These are phyloP conservation scores for Cubamyces sp. DNA, from an alignment of 768 basidiomycete genomes.

Conservation along the genomic window DNA sequence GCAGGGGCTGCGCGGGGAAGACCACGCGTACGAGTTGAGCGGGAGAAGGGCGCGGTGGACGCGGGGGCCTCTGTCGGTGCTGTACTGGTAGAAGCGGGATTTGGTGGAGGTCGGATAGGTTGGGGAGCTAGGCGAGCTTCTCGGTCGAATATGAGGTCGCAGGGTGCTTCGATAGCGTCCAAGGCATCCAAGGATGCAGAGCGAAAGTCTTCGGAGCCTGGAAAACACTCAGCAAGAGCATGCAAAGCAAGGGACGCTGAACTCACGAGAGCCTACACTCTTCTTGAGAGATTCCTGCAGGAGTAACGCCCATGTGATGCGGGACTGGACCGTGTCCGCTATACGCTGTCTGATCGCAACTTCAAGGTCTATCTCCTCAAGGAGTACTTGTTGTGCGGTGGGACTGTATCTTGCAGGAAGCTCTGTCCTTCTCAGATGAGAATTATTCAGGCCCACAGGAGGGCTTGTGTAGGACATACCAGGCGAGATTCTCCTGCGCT, in stretches of 20 bases:
- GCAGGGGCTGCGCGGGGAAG: constrained; percentile 19
- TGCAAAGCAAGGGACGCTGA: background rate
- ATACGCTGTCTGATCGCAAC: constrained; percentile 47
- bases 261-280: constrained; percentile 7
- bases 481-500: constrained; percentile 9
- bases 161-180: constrained; percentile 44
- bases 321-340: constrained; percentile 45
- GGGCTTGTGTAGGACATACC: background rate
- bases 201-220: constrained; percentile 36
- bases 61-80: background rate
- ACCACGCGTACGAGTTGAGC: constrained; percentile 29
- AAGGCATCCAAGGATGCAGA: constrained; percentile 48
- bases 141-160: constrained; percentile 42
- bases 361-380: constrained; percentile 50
- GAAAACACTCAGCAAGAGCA: background rate
- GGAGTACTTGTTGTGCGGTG: constrained; percentile 29
- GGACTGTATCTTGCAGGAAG: constrained; percentile 5
- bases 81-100: background rate
- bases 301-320: constrained; percentile 51
- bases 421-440: background rate
- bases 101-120: background rate
- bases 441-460: background rate
- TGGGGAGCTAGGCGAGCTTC: constrained; percentile 24
- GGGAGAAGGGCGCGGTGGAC: constrained; percentile 4
- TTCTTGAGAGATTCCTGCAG: constrained; percentile 41